Evolutionary conservation across 306 rosid genomes (phyloP), one percentile per base, ranked within the genome.

Genomic region (Prunus mongolica): DNA sequence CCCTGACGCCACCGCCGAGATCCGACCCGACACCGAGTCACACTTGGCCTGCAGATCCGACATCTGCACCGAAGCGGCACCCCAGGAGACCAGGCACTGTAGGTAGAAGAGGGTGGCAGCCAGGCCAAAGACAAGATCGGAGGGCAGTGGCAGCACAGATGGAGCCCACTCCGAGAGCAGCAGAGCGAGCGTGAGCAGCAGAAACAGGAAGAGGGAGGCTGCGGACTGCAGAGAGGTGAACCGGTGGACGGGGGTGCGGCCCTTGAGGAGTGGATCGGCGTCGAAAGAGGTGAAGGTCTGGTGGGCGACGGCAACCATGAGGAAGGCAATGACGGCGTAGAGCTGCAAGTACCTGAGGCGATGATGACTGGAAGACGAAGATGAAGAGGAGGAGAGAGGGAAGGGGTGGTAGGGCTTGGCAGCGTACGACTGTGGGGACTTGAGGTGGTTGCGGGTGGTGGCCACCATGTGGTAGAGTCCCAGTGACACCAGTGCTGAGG

Each of bases 321-420:
- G 93, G 63, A 79, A 79, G 25, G 86, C 46, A 44, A 89, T 67
- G 68, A 81, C 1, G 25, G 88, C 74, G 80, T 88, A 89, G 54
- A 90, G 90, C 24, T 71, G 96, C 8, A 92, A 87, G 73, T 82
- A 85, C 10, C 89, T 86, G 65, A 90, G 82, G 27, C 89, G 86
- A 50, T 73, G 83, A 71, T 3, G 78, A 9, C 61, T 18, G 46
- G 87, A 65, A 28, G 86, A 81, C 1, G 80, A 58, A 32, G 82
- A 73, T 8, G 82, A 69, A 32, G 38, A 32, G 38, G 38, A 32
- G 24, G 80, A 55, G 28, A 73, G 76, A 2, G 92, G 91, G 80
- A 89, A 81, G 1, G 92, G 91, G 79, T 92, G 97, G 88, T 79
- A 88, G 78, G 96, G 97, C 80, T 83, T 92, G 73, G 98, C 95